Conservation (phyloP, 129 eudicot species). For the Daucus carota region DH1_v3.0 NC_030383.2:56123501-56124000, state of each 20-base stretch:
- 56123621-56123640: neutral
- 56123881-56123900: neutral
- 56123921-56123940: neutral
- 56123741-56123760: neutral
- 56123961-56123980: no score
- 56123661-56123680: neutral
- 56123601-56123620: no score
- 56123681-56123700: neutral
- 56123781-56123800: neutral
- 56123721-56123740: neutral
- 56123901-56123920: neutral
- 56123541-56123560: no score
- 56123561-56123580: no score
- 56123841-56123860: neutral
- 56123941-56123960: neutral
- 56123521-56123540: no score
- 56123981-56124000: no score
- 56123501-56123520: no score
- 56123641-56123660: neutral
- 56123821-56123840: no score
- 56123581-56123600: neutral
- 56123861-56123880: neutral
- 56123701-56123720: neutral
- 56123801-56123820: neutral
- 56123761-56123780: neutral